These are phyloP conservation scores for Paratinospora sagittata DNA, from an alignment of 164 flowering plant genomes.

Conservation along the genomic window DNA sequence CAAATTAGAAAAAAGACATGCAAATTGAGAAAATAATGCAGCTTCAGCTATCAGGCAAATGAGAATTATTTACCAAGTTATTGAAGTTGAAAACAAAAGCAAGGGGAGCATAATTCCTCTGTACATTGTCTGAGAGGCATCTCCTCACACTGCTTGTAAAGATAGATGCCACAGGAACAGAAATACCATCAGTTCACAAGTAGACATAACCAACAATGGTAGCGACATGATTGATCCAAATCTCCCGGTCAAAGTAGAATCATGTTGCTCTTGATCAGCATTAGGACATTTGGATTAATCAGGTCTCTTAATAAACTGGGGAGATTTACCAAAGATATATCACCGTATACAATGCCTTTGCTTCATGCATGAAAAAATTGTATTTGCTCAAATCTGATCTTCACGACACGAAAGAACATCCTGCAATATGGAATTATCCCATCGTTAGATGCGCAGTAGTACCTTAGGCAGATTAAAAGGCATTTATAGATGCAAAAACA, in stretches of 20 bases:
- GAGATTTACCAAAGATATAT: not conserved
- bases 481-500: not conserved
- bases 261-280: not conserved
- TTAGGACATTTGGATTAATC: conserved; percentile 5
- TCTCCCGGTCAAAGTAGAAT: not conserved
- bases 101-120: conserved; percentile 7
- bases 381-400: not conserved
- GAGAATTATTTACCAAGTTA: conserved; percentile 9
- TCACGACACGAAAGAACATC: conserved; percentile 7
- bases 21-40: not conserved
- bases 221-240: not conserved
- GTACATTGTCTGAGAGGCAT: not conserved
- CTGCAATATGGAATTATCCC: conserved; percentile 5
- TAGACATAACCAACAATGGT: not conserved
- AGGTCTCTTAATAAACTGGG: not conserved
- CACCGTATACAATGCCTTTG: not conserved
- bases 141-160: conserved; percentile 8
- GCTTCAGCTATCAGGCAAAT: conserved; percentile 6
- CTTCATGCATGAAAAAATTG: not conserved
- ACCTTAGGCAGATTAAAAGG: not conserved
- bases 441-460: not conserved
- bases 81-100: conserved; percentile 1
- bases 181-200: not conserved
- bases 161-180: not conserved
- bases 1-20: not conserved